Evolutionary conservation across 2,329 filamentous ascomycete species (phyloP), one percentile per base, ranked within the genome.

Genomic region (Zymoseptoria ardabiliae): DNA sequence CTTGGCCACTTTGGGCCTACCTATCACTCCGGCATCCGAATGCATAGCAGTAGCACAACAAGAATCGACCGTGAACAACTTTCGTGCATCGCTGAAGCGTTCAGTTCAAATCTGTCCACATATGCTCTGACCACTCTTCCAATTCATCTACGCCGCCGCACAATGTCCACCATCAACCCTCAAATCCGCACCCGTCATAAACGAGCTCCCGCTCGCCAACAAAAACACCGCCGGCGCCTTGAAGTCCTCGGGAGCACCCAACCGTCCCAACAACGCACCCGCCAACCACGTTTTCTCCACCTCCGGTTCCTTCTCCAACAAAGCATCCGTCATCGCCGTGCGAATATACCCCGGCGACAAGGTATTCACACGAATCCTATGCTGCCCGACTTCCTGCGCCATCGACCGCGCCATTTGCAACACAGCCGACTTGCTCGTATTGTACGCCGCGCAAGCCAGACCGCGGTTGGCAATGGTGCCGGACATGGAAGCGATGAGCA

Each of bases 121-220:
- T 6, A n/a, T n/a, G 11, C 35, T 45, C 4, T 17, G 11, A 45
- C 35, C 35, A 3, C 11, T 7, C 3, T 5, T 45, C 35, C 17
- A 1, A 45, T 3, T 6, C 23, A 21, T 28, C 53, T 54, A 67
- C 8, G 65, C 65, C 55, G 64, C 60, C 20, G 65, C 65, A 54
- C 59, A 62, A 51, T 91, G 87, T 0, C 88, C 88, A 10, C 88
- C 88, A 69, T 91, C 88, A 54, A 90, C 86, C 30, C 86, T 76
- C 69, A 91, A 70, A 65, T 89, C 86, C 35, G 82, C 81, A 0
- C 84, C 86, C 0, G 86, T 89, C 85, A 89, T 88, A 69, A 86
- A 89, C 60, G 82, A 82, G 71, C 84, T 87, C 2, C 85, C 85
- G 67, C 87, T 83, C 66, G 83, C 86, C 21, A 88, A 75, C 65